Evolutionary conservation across 768 basidiomycete species (phyloP), one percentile per base, ranked within the genome.

Genomic region (Pisolithus orientalis): DNA sequence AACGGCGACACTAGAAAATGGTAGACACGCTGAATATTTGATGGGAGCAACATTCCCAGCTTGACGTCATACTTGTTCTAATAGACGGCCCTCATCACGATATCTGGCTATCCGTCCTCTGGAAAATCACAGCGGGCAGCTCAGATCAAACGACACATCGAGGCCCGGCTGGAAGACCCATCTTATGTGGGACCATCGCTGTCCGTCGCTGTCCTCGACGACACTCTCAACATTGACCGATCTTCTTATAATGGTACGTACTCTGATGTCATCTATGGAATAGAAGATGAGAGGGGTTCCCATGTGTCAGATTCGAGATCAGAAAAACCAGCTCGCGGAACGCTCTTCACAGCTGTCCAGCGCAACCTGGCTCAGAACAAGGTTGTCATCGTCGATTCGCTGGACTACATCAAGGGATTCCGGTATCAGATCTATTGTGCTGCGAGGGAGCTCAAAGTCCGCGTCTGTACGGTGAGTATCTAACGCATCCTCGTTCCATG

Each of bases 331-430:
- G 92, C 92, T 0, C 78, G 96, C 28, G 90, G 79, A 5, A 75
- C 87, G 9, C 76, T 95, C 21, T 92, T 95, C 66, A 83, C 93
- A 1, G 82, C 90, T 1, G 74, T 94, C 47, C 90, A 87, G 59
- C 77, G 96, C 10, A 76, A 80, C 32, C 76, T 99, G 57, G 75
- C 78, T 24, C 66, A 70, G 34, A 83, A 90, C 60, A 87, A 82
- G 0, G 82, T 97, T 60, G 77, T 96, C 53, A 88, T 99, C 58
- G 78, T 94, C 55, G 96, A 99, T 63, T 82, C 85, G 13, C 78
- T 89, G 59, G 98, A 98, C 64, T 97, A 99, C 70, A 98, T 98
- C 77, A 98, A 99, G 66, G 95, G 95, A 10, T 96, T 93, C 65
- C 84, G 96, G 29, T 99, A 99, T 69, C 96, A 99, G 67, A 84